Conservation (phyloP, 257 asterid species). For the Solanum pinnatisectum region DNA sequence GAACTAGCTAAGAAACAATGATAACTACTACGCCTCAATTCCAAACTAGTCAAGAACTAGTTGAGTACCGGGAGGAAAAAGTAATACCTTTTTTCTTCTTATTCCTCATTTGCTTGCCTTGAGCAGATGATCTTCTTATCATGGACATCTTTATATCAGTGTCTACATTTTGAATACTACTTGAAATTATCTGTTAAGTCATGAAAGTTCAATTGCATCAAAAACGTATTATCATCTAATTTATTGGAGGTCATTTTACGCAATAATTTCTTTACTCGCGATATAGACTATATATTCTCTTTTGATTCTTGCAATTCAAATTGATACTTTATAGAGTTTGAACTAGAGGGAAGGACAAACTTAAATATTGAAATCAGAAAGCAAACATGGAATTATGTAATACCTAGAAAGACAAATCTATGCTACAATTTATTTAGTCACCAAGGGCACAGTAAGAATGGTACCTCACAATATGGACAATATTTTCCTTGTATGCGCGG, state of each 20-base stretch:
- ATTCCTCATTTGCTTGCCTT: neutral
- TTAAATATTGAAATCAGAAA: neutral
- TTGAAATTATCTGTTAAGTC: neutral
- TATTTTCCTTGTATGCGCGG: conserved; percentile 6
- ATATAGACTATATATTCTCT: neutral
- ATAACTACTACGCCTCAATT: neutral
- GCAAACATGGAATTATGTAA: neutral
- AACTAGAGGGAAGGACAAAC: neutral
- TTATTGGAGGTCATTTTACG: neutral
- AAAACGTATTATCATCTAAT: neutral
- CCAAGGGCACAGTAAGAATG: neutral
- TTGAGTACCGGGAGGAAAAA: neutral
- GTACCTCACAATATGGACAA: conserved; percentile 23
- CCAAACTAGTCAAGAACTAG: neutral
- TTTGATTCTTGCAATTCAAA: neutral
- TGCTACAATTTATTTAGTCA: neutral
- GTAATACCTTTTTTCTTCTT: neutral
- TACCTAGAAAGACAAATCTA: neutral
- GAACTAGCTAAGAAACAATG: neutral
- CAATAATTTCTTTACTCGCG: neutral
- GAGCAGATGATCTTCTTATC: neutral
- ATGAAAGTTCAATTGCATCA: neutral
- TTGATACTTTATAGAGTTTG: neutral
- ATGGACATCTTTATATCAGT: neutral
- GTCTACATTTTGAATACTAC: neutral